Base-by-base conservation (phyloP, 1,284 basidiomycete genomes). In the Fistulina hepatica region DNA sequence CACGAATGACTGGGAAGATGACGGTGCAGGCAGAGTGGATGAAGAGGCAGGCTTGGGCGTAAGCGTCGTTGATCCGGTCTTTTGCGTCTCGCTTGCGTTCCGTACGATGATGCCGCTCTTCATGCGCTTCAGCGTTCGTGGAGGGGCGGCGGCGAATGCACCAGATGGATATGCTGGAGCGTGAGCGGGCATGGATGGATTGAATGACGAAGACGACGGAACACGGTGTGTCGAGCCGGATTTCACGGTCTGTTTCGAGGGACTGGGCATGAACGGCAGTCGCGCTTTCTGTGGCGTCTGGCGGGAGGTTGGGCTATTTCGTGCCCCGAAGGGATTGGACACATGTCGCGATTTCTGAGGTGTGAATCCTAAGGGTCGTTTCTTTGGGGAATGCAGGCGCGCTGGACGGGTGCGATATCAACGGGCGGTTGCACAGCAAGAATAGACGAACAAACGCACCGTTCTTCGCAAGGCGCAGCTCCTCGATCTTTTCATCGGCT, bases 121-220 rank as follows among this genome's bases (percentile, higher is more conserved):
- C 15, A 67, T 63, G 32, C 67, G 66, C 50, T 69, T 72, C 17
- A 68, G 50, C 16, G 50, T 51, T 32, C 35, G 41, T n/a, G 27
- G 48, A 32, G 35, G 54, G 39, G 33, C 41, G 42, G 21, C 47
- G 33, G n/a, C 43, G 36, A 45, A 45, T 27, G 44, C 47, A 27
- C 45, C 44, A n/a, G n/a, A n/a, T 3, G 80, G 81, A 48, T 73
- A 82, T 20, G 63, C 61, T 6, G 81, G 72, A 12, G 73, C 71
- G 40, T 79, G 76, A 1, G 73, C 52, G 8, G 67, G 73, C 15
- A 84, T 58, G 6, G 62, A 52, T 2, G 81, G 82, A 37, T 81
- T 81, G 56, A 86, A 86, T 7, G 65, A 71, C n/a, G 73, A 66
- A 12, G 63, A 67, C n/a, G 79, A 77, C 1, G 82, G 82, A n/a